These are phyloP conservation scores for Trichoderma arundinaceum DNA, from an alignment of 2,329 filamentous ascomycete species.

Conservation along the genomic window DNA sequence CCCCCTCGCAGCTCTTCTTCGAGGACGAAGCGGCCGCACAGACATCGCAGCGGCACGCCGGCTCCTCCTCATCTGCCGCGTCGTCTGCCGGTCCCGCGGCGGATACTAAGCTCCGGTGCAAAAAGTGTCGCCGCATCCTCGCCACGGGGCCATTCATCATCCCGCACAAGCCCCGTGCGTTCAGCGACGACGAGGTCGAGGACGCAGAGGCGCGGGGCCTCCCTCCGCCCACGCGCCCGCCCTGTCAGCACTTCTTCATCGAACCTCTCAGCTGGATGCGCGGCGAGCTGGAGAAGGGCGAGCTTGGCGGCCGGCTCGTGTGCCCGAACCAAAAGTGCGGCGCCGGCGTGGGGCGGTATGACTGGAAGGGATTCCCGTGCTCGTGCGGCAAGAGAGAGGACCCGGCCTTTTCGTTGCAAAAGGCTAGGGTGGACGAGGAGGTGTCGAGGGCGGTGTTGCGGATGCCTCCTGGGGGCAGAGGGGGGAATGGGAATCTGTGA, in stretches of 20 bases:
- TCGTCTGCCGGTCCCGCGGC: conserved; percentile 32
- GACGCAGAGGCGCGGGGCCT: background rate
- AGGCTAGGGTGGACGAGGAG: conserved; percentile 78
- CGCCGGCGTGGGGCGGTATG: conserved; percentile 87
- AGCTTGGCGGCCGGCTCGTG: conserved; percentile 80
- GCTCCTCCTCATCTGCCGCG: background rate
- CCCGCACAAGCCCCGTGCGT: conserved; percentile 55
- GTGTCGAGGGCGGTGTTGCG: conserved; percentile 51
- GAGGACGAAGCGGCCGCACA: conserved; percentile 65
- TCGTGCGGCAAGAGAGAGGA: conserved; percentile 90
- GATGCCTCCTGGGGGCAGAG: conserved; percentile 56
- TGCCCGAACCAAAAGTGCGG: conserved; percentile 82
- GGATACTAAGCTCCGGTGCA: conserved; percentile 68
- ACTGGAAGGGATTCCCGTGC: conserved; percentile 95
- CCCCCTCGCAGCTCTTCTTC: conserved; percentile 83
- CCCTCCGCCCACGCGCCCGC: conserved; percentile 33
- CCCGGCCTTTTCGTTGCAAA: conserved; percentile 85
- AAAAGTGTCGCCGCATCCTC: conserved; percentile 79
- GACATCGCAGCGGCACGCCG: background rate
- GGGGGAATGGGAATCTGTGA: conserved; percentile 41
- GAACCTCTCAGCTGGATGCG: conserved; percentile 97
- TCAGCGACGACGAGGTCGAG: background rate
- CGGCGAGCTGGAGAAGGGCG: conserved; percentile 76
- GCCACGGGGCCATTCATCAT: conserved; percentile 67
- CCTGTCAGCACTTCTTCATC: conserved; percentile 86